A percentile compares a stretch with the other conserved stretches of the same genome.
These are phyloP conservation scores for Lumnitzera littorea DNA, from an alignment of 345 rosid genomes.

Conservation along the genomic window DNA sequence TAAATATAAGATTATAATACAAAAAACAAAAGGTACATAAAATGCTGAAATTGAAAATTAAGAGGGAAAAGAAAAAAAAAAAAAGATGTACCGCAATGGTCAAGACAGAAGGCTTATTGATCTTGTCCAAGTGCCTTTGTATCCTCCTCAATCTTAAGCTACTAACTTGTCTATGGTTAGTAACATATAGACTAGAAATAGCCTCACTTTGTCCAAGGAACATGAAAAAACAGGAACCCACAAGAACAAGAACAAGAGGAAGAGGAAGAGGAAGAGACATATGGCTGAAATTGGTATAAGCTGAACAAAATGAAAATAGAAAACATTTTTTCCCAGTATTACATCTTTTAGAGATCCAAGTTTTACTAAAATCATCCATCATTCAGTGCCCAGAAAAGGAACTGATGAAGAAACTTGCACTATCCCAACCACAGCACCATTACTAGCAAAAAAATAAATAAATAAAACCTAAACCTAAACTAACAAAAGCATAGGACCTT, in stretches of 20 bases:
- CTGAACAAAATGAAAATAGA: too few species aligned
- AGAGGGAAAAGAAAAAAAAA: not conserved
- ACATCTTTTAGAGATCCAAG: too few species aligned
- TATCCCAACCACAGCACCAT: slow-evolving; percentile 1
- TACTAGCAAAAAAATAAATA: slow-evolving; percentile 1
- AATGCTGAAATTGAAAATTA: not conserved
- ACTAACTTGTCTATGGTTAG: slow-evolving; percentile 53
- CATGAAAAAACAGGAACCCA: slow-evolving; percentile 4
- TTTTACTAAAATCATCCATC: slow-evolving; percentile 19
- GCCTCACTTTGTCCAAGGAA: slow-evolving; percentile 5
- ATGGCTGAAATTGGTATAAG: too few species aligned
- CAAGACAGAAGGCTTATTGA: slow-evolving; percentile 76
- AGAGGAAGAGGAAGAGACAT: not conserved
- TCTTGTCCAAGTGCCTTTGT: slow-evolving; percentile 62
- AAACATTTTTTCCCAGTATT: too few species aligned
- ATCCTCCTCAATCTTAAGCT: slow-evolving; percentile 73
- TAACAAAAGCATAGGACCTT: too few species aligned
- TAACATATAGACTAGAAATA: slow-evolving; percentile 40
- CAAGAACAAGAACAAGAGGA: slow-evolving; percentile 5
- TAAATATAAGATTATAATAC: slow-evolving; percentile 4
- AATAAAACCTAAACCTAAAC: too few species aligned
- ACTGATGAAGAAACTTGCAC: not conserved
- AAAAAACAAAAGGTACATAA: slow-evolving; percentile 3
- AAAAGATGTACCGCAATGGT: slow-evolving; percentile 56
- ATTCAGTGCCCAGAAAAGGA: slow-evolving; percentile 29